Conservation (phyloP, 768 basidiomycete genomes). For the Candolleomyces aberdarensis region DNA sequence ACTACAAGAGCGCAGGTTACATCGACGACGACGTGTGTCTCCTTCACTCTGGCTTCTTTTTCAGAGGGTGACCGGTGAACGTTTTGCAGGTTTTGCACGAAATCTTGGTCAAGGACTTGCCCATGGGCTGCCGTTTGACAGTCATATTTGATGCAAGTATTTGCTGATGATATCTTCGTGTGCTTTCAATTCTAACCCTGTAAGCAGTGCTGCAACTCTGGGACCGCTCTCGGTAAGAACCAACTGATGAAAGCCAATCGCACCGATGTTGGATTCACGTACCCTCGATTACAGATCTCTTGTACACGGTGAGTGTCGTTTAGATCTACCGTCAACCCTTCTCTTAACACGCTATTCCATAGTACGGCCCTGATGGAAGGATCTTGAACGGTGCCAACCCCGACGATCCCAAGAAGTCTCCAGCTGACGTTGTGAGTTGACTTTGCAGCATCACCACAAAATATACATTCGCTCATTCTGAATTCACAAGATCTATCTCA, state of each 20-base stretch:
- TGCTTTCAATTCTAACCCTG: not conserved
- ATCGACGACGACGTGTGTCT: constrained; percentile 85
- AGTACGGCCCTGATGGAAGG: not conserved
- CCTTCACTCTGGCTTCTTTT: not conserved
- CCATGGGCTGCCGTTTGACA: constrained; percentile 86
- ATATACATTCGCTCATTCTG: not conserved
- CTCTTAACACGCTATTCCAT: not conserved
- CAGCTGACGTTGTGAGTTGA: not conserved
- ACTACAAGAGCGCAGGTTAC: constrained; percentile 56
- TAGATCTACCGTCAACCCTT: not conserved
- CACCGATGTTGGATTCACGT: not conserved
- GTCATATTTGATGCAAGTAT: constrained; percentile 56
- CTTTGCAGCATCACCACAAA: too few species aligned
- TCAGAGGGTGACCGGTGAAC: not conserved
- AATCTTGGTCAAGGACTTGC: constrained; percentile 77
- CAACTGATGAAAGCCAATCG: not conserved
- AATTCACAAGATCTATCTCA: constrained; percentile 65
- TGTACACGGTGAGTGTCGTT: constrained; percentile 51
- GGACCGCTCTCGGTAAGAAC: constrained; percentile 55
- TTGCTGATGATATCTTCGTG: not conserved
- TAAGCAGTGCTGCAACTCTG: constrained; percentile 71
- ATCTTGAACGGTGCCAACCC: not conserved
- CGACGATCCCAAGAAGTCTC: not conserved
- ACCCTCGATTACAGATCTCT: constrained; percentile 44
- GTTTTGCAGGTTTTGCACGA: constrained; percentile 61